Evolutionary conservation across 805 yeast species (phyloP), one percentile per base, ranked within the genome.

Genomic region (Ogataea parapolymorpha): DNA sequence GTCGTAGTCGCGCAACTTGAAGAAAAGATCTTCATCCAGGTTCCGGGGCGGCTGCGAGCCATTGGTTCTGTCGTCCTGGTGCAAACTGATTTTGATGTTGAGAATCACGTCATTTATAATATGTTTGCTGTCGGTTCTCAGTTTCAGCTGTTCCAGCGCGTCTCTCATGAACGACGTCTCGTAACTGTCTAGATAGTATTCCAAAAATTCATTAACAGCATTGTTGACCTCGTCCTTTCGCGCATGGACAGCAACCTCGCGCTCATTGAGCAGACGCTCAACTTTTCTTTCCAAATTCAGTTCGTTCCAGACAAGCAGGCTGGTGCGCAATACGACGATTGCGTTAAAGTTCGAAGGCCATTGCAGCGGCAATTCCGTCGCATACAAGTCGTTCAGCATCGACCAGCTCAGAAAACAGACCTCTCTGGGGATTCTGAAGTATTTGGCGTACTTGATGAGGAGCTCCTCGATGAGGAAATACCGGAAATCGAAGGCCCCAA

Each of bases 281-380:
- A 42, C 33, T n/a, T 26, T 36, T 7, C 41, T 36, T 16, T 35
- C 42, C 23, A 37, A 27, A 12, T 45, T 46, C 15, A 58, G 32
- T 28, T 58, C 61, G 31, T 53, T 56, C 45, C 54, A 54, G 2
- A 61, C 39, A n/a, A 56, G 37, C 8, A 47, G 25, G 15, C 91
- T 77, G 22, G 87, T 67, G 31, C 76, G 76, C 32, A 88, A 61
- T 22, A 78, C 72, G 3, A 87, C 84, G 38, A 86, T 55, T 0
- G 96, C 88, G 24, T 83, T 76, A 20, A 82, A 72, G 58, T 87
- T 91, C 3, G 86, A 80, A 1, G 96, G 93, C 7, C 78, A 72
- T 52, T 77, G 80, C 26, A 89, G 62, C 8, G 79, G 71, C 13
- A 83, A 68, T 26, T 85, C 86, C 2, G 95, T 79, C 41, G 80